These are phyloP conservation scores for Psidium friedrichsthalianum DNA, from an alignment of 345 rosid genomes.

Conservation along the genomic window DNA sequence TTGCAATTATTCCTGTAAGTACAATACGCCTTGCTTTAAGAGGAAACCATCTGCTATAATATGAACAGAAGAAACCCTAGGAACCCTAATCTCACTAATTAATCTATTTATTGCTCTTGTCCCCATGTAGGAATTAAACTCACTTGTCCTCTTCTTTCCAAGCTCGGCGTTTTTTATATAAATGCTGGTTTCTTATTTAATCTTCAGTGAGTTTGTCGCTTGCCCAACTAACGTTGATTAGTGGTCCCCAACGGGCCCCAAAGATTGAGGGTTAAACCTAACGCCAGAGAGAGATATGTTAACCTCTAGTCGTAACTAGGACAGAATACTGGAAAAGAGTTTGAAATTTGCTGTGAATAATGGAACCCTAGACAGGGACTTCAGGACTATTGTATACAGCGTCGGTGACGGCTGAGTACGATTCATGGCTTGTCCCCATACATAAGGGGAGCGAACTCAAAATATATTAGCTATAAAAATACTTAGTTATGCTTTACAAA, in stretches of 20 bases:
- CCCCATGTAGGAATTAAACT: background rate
- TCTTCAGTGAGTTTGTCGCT: background rate
- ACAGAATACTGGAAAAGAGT: background rate
- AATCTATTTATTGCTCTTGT: background rate
- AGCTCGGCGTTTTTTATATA: background rate
- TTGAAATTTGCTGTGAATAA: background rate
- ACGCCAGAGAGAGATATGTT: background rate
- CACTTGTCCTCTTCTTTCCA: background rate
- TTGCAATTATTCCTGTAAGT: background rate
- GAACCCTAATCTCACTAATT: background rate
- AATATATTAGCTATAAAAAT: background rate
- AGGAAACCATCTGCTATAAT: background rate
- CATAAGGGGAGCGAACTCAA: background rate
- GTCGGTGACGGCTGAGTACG: background rate
- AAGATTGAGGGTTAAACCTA: background rate
- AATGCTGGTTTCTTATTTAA: background rate
- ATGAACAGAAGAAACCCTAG: background rate
- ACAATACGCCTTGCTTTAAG: background rate
- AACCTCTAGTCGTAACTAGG: background rate
- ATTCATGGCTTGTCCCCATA: background rate
- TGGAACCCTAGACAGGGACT: background rate
- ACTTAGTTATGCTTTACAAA: background rate
- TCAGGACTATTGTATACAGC: background rate
- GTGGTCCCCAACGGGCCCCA: background rate
- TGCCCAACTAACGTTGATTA: background rate